Evolutionary conservation across 83 land plant species (phyloP).

Genomic region (Picea abies): DNA sequence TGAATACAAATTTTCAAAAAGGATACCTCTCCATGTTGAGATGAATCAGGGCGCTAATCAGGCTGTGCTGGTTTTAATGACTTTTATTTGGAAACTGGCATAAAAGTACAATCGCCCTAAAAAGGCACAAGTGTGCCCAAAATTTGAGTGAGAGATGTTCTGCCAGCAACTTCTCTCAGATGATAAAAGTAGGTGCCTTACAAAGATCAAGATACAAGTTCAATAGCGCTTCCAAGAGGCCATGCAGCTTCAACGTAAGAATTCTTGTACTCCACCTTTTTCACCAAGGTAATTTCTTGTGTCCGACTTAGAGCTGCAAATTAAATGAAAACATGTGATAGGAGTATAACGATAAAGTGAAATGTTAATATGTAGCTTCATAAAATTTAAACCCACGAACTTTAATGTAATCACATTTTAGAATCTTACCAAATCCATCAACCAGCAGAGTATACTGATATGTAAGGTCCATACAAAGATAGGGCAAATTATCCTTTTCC

Average conservation of each 20-base stretch:
- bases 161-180: no score
- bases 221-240: conserved; percentile 99
- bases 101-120: no score
- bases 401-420: neutral
- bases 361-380: neutral
- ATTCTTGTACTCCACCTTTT: conserved; percentile 77
- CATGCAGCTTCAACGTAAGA: conserved; percentile 92
- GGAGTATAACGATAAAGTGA: neutral
- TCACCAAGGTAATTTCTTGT: conserved; percentile 88
- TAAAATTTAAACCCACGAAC: neutral
- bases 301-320: conserved; percentile 62
- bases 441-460: conserved; percentile 81
- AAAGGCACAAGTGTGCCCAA: no score
- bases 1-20: no score
- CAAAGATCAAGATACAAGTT: conserved; percentile 45
- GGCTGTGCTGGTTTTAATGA: no score
- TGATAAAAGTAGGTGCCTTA: no score
- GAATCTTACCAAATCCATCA: conserved; percentile 85
- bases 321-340: neutral
- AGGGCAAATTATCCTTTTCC: conserved; percentile 55
- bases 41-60: no score
- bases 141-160: no score
- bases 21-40: no score
- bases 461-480: conserved; percentile 89
- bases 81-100: no score